A percentile compares a stretch with the other conserved stretches of the same genome.
Conservation (phyloP, 768 basidiomycete species). For the Xerocomellus dryophilus region DNA sequence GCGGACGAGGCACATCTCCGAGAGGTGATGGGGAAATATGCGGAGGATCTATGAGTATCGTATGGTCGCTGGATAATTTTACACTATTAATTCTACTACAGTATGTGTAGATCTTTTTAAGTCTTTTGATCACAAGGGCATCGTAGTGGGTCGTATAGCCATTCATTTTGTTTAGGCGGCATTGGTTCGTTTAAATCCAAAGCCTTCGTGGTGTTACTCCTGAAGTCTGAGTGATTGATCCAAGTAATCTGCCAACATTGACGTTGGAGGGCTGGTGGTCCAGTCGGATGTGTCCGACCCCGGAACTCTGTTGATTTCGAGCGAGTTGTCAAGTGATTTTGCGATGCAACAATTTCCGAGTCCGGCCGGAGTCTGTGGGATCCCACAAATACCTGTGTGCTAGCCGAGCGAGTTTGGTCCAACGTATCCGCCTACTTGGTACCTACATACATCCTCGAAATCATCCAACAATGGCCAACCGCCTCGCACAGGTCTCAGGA, state of each 20-base stretch:
- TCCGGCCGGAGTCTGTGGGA: too few relatives aligned
- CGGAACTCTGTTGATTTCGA: neutral
- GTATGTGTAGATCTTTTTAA: neutral
- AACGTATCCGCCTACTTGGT: neutral
- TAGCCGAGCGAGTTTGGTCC: too few relatives aligned
- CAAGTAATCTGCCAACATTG: too few relatives aligned
- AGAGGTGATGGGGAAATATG: constrained; percentile 27
- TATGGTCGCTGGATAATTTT: neutral
- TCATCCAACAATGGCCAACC: constrained; percentile 42
- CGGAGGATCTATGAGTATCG: constrained; percentile 10
- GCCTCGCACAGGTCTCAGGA: constrained; percentile 67
- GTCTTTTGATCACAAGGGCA: neutral
- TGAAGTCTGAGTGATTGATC: neutral
- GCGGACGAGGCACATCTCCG: constrained; percentile 25
- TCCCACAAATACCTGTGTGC: neutral
- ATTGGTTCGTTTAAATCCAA: too few relatives aligned
- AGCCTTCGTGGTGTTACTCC: too few relatives aligned
- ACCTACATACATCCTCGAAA: neutral
- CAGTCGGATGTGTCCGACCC: neutral
- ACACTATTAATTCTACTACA: too few relatives aligned
- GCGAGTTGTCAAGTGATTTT: neutral
- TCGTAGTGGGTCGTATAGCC: neutral
- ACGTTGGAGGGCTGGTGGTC: too few relatives aligned
- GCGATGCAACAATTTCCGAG: neutral
- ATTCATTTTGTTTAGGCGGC: neutral